Percentiles rank a stretch among this genome's conserved stretches.
phyloP scores from a whole-genome alignment of 495 filamentous ascomycete genomes.

The Cryomyces minteri region DNA sequence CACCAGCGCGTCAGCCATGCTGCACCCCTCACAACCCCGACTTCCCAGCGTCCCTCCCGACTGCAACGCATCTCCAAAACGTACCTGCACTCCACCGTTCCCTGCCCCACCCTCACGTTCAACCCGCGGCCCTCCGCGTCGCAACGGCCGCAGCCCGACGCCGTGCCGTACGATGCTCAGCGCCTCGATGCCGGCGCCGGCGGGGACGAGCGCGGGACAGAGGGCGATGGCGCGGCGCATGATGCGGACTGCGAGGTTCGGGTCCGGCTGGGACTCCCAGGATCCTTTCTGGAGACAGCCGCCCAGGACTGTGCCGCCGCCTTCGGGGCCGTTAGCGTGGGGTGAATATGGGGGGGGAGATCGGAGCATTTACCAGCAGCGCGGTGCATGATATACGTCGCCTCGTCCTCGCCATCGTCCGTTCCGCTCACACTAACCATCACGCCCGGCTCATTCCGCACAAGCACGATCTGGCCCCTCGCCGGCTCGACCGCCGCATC shows the following conservation, averaged over 20 bases:
- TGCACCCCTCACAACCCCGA: background rate
- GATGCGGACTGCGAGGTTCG: constrained; percentile 64
- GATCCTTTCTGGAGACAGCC: constrained; percentile 70
- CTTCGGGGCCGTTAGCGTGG: constrained; percentile 6
- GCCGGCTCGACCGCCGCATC: constrained; percentile 58
- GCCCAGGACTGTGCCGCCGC: constrained; percentile 64
- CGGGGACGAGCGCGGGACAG: constrained; percentile 46
- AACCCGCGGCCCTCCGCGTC: constrained; percentile 58
- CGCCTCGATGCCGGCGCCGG: constrained; percentile 60
- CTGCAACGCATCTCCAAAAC: no score
- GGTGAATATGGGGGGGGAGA: background rate
- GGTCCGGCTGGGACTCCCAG: constrained; percentile 71
- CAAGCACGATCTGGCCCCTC: constrained; percentile 76
- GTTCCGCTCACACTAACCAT: constrained; percentile 57
- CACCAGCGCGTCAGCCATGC: constrained; percentile 46
- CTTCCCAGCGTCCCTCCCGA: no score
- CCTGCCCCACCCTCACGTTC: constrained; percentile 41
- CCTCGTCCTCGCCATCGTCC: constrained; percentile 65
- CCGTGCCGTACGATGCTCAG: constrained; percentile 76
- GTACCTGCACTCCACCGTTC: no score
- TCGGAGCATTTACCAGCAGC: constrained; percentile 31
- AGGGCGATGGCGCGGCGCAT: constrained; percentile 68
- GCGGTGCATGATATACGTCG: constrained; percentile 82
- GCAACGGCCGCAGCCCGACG: constrained; percentile 67
- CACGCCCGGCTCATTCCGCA: constrained; percentile 57